Conservation (phyloP, 1,284 basidiomycete species). For the Ustilago shanxiensis region DNA sequence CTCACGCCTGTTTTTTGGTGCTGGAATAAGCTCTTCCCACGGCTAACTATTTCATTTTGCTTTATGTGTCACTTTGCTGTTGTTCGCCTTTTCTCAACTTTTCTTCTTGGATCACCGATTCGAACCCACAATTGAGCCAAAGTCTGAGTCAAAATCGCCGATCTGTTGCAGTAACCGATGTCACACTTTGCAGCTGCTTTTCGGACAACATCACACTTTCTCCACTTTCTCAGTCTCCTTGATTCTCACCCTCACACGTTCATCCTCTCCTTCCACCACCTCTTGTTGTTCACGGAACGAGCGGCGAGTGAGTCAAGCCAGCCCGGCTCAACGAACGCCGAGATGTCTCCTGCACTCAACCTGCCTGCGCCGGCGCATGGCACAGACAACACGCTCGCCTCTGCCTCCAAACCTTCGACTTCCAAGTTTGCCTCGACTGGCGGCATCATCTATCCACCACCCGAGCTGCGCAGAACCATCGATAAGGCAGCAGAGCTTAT, state of each 20-base stretch:
- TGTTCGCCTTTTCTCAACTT: not conserved
- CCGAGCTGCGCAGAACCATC: conserved; percentile 81
- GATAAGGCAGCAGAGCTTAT: conserved; percentile 96
- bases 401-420: conserved; percentile 21
- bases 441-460: conserved; percentile 71
- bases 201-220: conserved; percentile 11
- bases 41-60: not conserved
- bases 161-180: conserved; percentile 14
- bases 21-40: not conserved
- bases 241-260: not conserved
- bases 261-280: not conserved
- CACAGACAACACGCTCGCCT: conserved; percentile 39
- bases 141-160: conserved; percentile 21
- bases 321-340: not conserved
- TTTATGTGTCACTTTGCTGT: not conserved
- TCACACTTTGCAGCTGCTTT: conserved; percentile 5
- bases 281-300: not conserved
- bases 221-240: conserved; percentile 2
- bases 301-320: not conserved
- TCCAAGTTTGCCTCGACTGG: conserved; percentile 55
- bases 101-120: conserved; percentile 44
- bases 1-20: not conserved
- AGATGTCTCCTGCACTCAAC: conserved; percentile 56
- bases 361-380: conserved; percentile 61
- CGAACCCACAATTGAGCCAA: not conserved